Percentiles rank a stretch among this genome's conserved stretches.
Evolutionary conservation across 345 rosid genomes (phyloP).

Genomic region (Leavenworthia alabamica): DNA sequence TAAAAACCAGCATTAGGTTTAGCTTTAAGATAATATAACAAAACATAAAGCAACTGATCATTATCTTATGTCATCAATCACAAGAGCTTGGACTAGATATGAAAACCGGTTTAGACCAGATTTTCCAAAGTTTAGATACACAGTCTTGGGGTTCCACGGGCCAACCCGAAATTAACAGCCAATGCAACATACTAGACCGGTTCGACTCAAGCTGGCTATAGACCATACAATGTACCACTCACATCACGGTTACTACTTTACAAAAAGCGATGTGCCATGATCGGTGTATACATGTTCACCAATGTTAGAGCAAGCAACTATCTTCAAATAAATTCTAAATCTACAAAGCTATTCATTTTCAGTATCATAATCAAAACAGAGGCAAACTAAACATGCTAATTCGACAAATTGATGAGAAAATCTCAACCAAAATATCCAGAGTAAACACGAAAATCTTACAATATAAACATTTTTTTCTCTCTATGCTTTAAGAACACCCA

Average conservation of each 20-base stretch:
- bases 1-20: constrained; percentile 4
- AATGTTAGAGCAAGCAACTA: background rate
- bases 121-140: background rate
- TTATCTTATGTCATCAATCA: background rate
- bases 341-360: background rate
- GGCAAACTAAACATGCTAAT: background rate
- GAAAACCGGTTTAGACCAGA: background rate
- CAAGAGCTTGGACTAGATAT: background rate
- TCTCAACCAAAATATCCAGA: background rate
- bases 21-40: background rate
- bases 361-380: background rate
- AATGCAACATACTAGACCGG: background rate
- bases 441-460: background rate
- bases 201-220: background rate
- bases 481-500: background rate
- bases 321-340: background rate
- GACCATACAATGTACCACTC: background rate
- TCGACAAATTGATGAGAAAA: background rate
- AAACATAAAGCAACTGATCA: background rate
- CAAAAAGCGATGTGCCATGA: background rate
- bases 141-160: background rate
- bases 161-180: background rate
- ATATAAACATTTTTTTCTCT: background rate
- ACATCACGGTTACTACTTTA: background rate
- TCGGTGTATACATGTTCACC: background rate